A percentile compares a stretch with the other conserved stretches of the same genome.
phyloP scores from a whole-genome alignment of 2,329 filamentous ascomycete genomes.

The Cladorrhinum sp. region DNA sequence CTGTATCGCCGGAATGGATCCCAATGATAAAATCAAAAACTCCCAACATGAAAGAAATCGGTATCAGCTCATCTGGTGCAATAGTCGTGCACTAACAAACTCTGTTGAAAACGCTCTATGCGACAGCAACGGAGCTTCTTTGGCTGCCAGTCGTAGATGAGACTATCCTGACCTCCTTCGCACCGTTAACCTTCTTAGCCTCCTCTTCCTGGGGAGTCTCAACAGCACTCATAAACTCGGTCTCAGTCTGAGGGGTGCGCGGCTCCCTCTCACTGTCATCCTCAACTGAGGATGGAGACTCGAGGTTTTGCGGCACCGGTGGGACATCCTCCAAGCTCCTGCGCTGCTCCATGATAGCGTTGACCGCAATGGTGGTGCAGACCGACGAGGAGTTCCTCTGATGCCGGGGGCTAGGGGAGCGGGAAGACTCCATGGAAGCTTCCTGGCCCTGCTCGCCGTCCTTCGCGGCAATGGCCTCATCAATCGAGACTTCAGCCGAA shows the following conservation, averaged over 20 bases:
- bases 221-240: conserved; percentile 18
- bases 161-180: conserved; percentile 15
- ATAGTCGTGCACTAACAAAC: not conserved
- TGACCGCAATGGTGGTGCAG: conserved; percentile 26
- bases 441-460: not conserved
- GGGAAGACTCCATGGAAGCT: not conserved
- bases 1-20: not conserved
- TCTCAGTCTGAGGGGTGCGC: conserved; percentile 27
- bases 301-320: conserved; percentile 22
- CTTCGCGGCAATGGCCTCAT: conserved; percentile 6
- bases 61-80: not conserved
- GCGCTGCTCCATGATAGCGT: conserved; percentile 8
- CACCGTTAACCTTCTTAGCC: not conserved
- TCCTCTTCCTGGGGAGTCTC: conserved; percentile 5
- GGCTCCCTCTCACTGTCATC: conserved; percentile 30
- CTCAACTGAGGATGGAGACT: conserved; percentile 27
- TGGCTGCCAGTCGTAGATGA: conserved; percentile 7
- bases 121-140: conserved; percentile 8
- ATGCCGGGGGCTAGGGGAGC: conserved; percentile 19
- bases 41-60: not conserved
- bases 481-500: conserved; percentile 7
- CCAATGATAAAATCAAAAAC: not conserved
- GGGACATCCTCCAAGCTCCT: conserved; percentile 20
- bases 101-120: conserved; percentile 2
- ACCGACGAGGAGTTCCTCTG: conserved; percentile 29